Evolutionary conservation across 2,329 filamentous ascomycete species (phyloP), one percentile per base, ranked within the genome.

Genomic region (Fusarium floridanum): DNA sequence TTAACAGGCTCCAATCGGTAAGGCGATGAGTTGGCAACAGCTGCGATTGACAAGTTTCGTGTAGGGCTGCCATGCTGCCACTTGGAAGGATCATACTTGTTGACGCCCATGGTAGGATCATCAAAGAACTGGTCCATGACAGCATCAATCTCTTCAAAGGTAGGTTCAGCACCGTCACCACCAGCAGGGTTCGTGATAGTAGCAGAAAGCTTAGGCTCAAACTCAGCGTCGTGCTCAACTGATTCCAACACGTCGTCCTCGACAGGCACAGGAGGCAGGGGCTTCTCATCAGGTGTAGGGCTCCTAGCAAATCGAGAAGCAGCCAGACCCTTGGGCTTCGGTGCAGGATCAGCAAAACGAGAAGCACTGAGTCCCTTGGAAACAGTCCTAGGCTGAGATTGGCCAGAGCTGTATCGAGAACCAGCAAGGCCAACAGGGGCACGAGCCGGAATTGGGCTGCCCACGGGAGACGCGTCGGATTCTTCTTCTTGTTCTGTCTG

Each of bases 81-180:
- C 41, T 83, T 81, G 6, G 87, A 82, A 20, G 85, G 82, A 55
- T 87, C 85, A 9, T 84, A 85, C 78, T 91, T 92, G 79, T 95
- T 94, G 68, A 95, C 90, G 14, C 94, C 94, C 81, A 93, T 90
- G 61, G 92, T 91, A 2, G 93, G 93, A 74, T 95, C 91, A 57
- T 88, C 90, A 68, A 92, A 89, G 77, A 98, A 89, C 70, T 97
- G 93, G 74, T 92, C 91, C 95, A 98, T 98, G 62, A 98, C 91
- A 53, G 93, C 94, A 84, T 98, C 95, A 78, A 98, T 95, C 80
- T 98, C 95, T 76, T 96, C 92, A 77, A 94, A 94, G 0, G 92
- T 90, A 8, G 85, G 87, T 71, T 86, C 86, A 22, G 78, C 78
- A 5, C 76, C 60, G 17, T 68, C 62, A 32, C 73, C 70, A 16